Conservation (phyloP, 768 basidiomycete genomes). For the Infundibulicybe gibba region DNA sequence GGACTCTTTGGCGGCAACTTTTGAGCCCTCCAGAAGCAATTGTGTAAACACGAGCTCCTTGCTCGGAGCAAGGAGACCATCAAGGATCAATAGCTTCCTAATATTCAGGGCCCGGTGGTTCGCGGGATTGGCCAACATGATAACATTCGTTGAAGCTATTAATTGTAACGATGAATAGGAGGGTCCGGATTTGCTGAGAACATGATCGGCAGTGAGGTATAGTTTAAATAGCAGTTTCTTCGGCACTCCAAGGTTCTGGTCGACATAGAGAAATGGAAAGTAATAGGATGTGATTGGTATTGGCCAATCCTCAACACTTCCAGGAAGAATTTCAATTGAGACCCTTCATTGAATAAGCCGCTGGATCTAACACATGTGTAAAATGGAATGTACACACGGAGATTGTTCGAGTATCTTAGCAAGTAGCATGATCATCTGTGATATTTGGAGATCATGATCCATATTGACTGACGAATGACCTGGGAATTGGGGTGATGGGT, state of each 20-base stretch:
- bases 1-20: slow-evolving; percentile 59
- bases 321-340: slow-evolving; percentile 64
- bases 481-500: no score
- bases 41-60: slow-evolving; percentile 46
- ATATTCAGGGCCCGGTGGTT: slow-evolving; percentile 66
- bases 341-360: slow-evolving; percentile 20
- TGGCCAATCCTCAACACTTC: slow-evolving; percentile 45
- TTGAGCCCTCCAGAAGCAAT: slow-evolving; percentile 45
- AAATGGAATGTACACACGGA: slow-evolving; percentile 1
- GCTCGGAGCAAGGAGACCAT: slow-evolving; percentile 28
- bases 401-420: slow-evolving; percentile 20
- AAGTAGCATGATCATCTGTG: slow-evolving; percentile 3
- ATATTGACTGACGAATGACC: no score
- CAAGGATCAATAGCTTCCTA: slow-evolving; percentile 50
- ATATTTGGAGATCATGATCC: no score
- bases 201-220: slow-evolving; percentile 40
- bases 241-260: slow-evolving; percentile 64
- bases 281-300: slow-evolving; percentile 6
- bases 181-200: slow-evolving; percentile 27
- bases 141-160: slow-evolving; percentile 35
- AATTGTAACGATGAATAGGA: slow-evolving; percentile 9
- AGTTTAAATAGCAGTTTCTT: slow-evolving; percentile 49
- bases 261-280: slow-evolving; percentile 52
- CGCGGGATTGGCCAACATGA: slow-evolving; percentile 66
- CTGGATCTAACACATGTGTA: background rate